phyloP scores from a whole-genome alignment of 768 basidiomycete species.

The Sporobolomyces phaffii region DNA sequence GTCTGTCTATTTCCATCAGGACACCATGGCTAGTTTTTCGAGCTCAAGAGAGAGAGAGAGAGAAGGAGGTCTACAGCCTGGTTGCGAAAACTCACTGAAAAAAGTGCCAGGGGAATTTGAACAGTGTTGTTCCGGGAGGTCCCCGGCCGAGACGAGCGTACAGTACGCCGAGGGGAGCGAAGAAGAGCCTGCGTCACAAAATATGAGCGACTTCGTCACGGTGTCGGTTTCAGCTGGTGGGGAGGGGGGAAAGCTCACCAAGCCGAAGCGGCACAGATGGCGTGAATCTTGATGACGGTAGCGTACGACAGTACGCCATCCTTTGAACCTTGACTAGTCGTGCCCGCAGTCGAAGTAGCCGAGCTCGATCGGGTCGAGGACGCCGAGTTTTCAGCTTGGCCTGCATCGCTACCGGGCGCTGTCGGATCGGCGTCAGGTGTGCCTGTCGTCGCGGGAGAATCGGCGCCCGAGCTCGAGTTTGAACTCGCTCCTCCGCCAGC shows the following conservation, averaged over 20 bases:
- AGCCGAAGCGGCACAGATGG: background rate
- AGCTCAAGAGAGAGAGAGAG: too few relatives aligned
- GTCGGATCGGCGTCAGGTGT: too few relatives aligned
- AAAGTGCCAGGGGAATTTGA: constrained; percentile 24
- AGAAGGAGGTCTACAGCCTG: too few relatives aligned
- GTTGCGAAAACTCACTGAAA: background rate
- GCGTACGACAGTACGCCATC: constrained; percentile 4
- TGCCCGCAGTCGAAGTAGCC: too few relatives aligned
- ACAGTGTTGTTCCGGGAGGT: background rate
- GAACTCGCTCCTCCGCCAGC: constrained; percentile 1
- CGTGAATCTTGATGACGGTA: constrained; percentile 17
- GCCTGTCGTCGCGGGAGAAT: too few relatives aligned
- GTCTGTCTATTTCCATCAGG: background rate
- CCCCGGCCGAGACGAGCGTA: constrained; percentile 17
- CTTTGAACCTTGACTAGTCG: too few relatives aligned
- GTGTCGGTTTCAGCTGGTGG: too few relatives aligned
- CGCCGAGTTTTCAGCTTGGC: too few relatives aligned
- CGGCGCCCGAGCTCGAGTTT: background rate
- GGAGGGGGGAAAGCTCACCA: constrained; percentile 1
- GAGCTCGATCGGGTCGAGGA: too few relatives aligned
- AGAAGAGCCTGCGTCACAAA: constrained; percentile 3
- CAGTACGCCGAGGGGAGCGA: constrained; percentile 22
- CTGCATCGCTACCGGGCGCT: too few relatives aligned
- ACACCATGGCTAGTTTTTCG: background rate
- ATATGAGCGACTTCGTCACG: too few relatives aligned